Base-by-base conservation (phyloP, 2,329 filamentous ascomycete species). In the Ophiostoma perfectum region DNA sequence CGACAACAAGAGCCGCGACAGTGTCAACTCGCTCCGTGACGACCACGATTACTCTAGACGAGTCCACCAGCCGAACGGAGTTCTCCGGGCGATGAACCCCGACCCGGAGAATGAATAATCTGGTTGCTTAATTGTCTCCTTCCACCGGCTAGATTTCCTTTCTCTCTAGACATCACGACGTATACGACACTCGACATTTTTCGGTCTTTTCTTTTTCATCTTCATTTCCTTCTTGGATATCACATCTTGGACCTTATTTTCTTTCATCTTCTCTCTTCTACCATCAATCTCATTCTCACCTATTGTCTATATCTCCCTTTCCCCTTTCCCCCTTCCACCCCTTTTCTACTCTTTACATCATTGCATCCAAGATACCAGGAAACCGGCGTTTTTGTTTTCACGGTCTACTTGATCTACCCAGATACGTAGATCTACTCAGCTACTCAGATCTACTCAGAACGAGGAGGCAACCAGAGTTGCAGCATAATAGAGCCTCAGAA, bases 31-130 rank as follows among this genome's bases (percentile, higher is more conserved):
- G 1, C 77, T 89, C 5, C 84, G 84, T 68, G 87, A 89, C 74
- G 85, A 89, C 70, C 85, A 87, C 69, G 87, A 89, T 72, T 89
- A 89, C 74, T 88, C 86, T 52, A 80, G 87, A 71, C 80, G 81
- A 72, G 86, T 89, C 14, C 83, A 83, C 65, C 78, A 81, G 60
- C 81, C 83, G 9, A 69, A 71, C 5, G 79, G 83, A 73, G 84
- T 88, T 7, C 79, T 89, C n/a, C 81, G 86, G 71, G 86, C 86
- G 8, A 86, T 81, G 42, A 89, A 89, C 73, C 86, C 87, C 3
- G 86, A 89, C 72, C 84, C 84, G 0, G 77, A 77, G 14, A 49
- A 60, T 14, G 65, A 68, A 44, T 18, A 45, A 44, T 18, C 27
- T 27, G 49, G 8, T 27, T 55, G 8, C 8, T 55, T 27, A 55